Evolutionary conservation across 768 basidiomycete species (phyloP), one percentile per base, ranked within the genome.

Genomic region (Hypsizygus marmoreus): DNA sequence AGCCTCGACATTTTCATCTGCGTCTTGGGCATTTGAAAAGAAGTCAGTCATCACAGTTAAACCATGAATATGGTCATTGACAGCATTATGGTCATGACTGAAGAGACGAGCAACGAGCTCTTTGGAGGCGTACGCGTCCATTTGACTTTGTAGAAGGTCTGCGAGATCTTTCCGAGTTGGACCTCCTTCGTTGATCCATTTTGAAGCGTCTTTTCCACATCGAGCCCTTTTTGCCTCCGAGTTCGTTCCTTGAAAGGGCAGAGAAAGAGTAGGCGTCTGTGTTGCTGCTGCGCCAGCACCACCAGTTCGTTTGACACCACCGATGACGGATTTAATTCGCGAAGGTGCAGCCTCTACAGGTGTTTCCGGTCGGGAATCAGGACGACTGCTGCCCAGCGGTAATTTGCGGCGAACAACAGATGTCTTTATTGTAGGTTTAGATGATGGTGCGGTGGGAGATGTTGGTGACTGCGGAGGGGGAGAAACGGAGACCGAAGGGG

Each of bases 21-120:
- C 79, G 16, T 72, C 71, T 20, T 79, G 72, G 13, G 81, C 77
- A 38, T 70, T 70, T 39, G 79, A 64, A 65, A 84, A 94, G 60
- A 91, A 86, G 2, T 95, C 91, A 42, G 82, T 77, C 16, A 98
- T 74, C 38, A 70, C 75, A 5, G 78, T 72, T 41, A 98, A 66
- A 5, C 89, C 95, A n/a, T 74, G 72, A 42, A 95, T 77, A 58
- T 89, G 85, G 62, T 98, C 97, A 56, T 92, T 95, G 53, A 97
- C 86, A 5, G 94, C 91, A 54, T 88, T 91, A 64, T 97, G 97
- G 57, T 97, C 97, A 49, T 88, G 90, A 59, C 95, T 97, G 72
- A 97, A 99, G 22, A 99, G 73, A 22, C 81, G 81, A 4, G 79
- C 66, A 10, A 88, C 64, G 2, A 98, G 68, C 2, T 94, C 88